Evolutionary conservation across 352 stramenopile species (phyloP), one percentile per base, ranked within the genome.

Genomic region (Thraustochytrium striatum): DNA sequence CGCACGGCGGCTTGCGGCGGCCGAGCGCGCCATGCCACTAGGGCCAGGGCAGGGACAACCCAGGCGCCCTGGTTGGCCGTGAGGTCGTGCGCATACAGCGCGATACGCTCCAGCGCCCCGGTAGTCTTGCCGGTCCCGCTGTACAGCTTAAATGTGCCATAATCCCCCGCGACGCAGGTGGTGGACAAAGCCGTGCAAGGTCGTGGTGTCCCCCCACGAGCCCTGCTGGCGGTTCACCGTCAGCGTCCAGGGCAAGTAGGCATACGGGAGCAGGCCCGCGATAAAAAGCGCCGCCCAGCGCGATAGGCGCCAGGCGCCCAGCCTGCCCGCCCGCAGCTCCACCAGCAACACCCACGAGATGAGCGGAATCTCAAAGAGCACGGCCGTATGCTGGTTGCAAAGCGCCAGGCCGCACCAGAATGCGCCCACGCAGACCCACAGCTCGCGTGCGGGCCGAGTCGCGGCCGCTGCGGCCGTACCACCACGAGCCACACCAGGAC

Each of bases 311-410:
- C 30, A 3, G 3, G 44, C 0, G 30, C 52, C 8, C 5, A 69
- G 21, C 13, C 57, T 11, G 16, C 35, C 28, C n/a, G 21, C 3
- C 5, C 52, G 53, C 9, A 35, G 8, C 55, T 69, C 47, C 94
- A 88, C 21, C 7, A 72, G 21, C 11, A 81, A 13, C n/a, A 84
- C 41, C 82, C 87, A 94, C 36, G 78, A 28, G 39, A 94, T 83
- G 78, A 97, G 88, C 21, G 94, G 93, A 2, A 94, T 53, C 55
- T 95, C 89, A 55, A 96, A 94, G 11, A 98, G 81, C 41, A 98
- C 86, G 33, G 94, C 93, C 28, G 94, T 98, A 86, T 98, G 94
- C 84, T 98, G 94, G 83, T 98, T 98, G 78, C 88, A 95, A 62
- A 98, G 87, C n/a, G 90, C 91, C 21, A 98, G 81, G 2, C 94